Percentiles rank a stretch among this genome's conserved stretches.
These are phyloP conservation scores for Balamuthia mandrillaris DNA, from an alignment of 208 protist genomes.

Conservation along the genomic window DNA sequence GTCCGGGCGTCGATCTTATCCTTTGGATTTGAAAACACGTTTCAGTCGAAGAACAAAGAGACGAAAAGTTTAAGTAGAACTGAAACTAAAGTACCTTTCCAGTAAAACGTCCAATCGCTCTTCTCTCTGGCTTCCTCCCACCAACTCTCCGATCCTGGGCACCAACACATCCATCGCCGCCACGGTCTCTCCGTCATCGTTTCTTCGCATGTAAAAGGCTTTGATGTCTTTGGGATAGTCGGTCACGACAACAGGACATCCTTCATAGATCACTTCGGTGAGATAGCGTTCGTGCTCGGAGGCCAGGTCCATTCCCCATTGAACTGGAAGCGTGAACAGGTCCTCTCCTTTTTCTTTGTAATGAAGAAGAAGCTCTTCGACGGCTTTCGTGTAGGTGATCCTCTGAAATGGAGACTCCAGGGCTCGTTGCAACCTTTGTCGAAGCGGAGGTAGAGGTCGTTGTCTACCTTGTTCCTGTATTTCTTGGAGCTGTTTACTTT, in stretches of 20 bases:
- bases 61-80: not conserved
- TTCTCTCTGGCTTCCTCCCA: conserved; percentile 71
- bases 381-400: conserved; percentile 73
- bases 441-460: conserved; percentile 6
- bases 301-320: conserved; percentile 67
- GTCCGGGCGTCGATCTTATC: not conserved
- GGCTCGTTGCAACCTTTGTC: conserved; percentile 41
- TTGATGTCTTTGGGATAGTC: conserved; percentile 76
- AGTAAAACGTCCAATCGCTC: conserved; percentile 43
- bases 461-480: conserved; percentile 44
- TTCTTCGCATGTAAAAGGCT: conserved; percentile 75
- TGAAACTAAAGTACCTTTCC: not conserved
- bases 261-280: conserved; percentile 39
- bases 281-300: conserved; percentile 74
- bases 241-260: conserved; percentile 63
- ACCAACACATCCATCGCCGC: conserved; percentile 73
- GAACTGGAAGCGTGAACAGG: conserved; percentile 51
- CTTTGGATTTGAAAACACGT: not conserved
- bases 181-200: conserved; percentile 65
- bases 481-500: not conserved
- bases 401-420: conserved; percentile 47
- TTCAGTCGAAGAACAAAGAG: not conserved
- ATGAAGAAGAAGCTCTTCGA: conserved; percentile 63
- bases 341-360: conserved; percentile 13
- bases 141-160: conserved; percentile 75